Evolutionary conservation across 345 rosid genomes (phyloP).

Genomic region (Viola odorata): DNA sequence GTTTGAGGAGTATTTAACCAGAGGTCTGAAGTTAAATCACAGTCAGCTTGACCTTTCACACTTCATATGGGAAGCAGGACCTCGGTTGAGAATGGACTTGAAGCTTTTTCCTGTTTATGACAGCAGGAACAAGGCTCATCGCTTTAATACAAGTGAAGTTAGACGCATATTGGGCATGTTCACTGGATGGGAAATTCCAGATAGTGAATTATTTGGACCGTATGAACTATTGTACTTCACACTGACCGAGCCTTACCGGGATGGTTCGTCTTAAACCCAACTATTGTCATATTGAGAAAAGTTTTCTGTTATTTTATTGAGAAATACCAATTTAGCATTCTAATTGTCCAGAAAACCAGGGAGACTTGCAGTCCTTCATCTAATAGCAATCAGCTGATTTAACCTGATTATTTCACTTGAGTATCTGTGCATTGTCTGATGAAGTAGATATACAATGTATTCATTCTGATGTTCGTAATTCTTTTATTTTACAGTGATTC

Average conservation of each 20-base stretch:
- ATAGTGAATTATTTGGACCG: slow-evolving; percentile 75
- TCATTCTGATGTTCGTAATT: slow-evolving; percentile 7
- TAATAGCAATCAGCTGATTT: no score
- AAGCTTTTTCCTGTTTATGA: slow-evolving; percentile 58
- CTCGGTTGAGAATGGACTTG: slow-evolving; percentile 69
- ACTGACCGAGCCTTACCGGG: slow-evolving; percentile 48
- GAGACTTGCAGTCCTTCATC: no score
- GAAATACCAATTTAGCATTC: no score
- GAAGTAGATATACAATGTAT: slow-evolving; percentile 2
- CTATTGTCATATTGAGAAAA: not conserved
- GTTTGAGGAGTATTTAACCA: slow-evolving; percentile 50
- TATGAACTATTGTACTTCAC: slow-evolving; percentile 75
- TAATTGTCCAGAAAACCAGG: no score
- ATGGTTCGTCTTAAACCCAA: slow-evolving; percentile 50
- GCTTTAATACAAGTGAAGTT: slow-evolving; percentile 62
- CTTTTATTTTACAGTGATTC: slow-evolving; percentile 32
- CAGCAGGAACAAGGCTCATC: slow-evolving; percentile 23
- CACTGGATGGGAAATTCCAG: slow-evolving; percentile 69
- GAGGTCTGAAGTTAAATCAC: slow-evolving; percentile 44
- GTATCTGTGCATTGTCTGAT: not conserved
- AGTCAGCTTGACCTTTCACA: slow-evolving; percentile 51
- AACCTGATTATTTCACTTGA: no score
- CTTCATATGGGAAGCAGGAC: slow-evolving; percentile 61
- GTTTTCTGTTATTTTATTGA: not conserved
- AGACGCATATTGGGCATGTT: slow-evolving; percentile 49